phyloP scores from a whole-genome alignment of 2,329 filamentous ascomycete species.

The Penicillium sp. region DNA sequence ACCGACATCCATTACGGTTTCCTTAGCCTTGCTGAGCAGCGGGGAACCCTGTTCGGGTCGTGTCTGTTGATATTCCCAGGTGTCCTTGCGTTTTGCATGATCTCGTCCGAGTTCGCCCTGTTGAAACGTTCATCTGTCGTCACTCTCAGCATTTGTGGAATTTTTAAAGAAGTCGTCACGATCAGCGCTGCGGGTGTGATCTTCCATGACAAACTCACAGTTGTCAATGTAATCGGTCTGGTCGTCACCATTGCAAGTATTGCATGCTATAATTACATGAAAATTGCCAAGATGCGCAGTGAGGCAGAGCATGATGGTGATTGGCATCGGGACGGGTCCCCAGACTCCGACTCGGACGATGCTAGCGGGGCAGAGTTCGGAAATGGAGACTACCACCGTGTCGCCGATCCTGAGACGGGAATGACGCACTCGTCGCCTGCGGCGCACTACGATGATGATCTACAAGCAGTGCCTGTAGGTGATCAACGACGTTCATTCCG shows the following conservation, averaged over 20 bases:
- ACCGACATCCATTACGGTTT: slow-evolving; percentile 68
- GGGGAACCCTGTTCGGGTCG: slow-evolving; percentile 67
- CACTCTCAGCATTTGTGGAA: slow-evolving; percentile 92
- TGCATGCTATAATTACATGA: slow-evolving; percentile 88
- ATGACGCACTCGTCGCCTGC: slow-evolving; percentile 21
- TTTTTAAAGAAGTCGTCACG: slow-evolving; percentile 98
- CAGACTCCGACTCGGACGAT: slow-evolving; percentile 33
- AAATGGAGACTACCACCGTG: slow-evolving; percentile 31
- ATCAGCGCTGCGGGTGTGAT: slow-evolving; percentile 85
- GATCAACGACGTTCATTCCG: slow-evolving; percentile 36
- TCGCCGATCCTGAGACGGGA: slow-evolving; percentile 28
- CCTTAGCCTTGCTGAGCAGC: slow-evolving; percentile 62
- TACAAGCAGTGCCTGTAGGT: slow-evolving; percentile 29
- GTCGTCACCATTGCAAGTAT: slow-evolving; percentile 89
- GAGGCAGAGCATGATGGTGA: slow-evolving; percentile 61
- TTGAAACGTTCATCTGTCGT: slow-evolving; percentile 94
- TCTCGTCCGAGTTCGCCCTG: slow-evolving; percentile 90
- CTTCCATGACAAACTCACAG: slow-evolving; percentile 84
- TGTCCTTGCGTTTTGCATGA: slow-evolving; percentile 92
- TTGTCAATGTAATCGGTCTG: slow-evolving; percentile 83
- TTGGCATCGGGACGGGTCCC: slow-evolving; percentile 28
- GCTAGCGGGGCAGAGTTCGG: slow-evolving; percentile 26
- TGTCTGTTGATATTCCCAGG: slow-evolving; percentile 86
- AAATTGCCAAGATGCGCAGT: slow-evolving; percentile 82
- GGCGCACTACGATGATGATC: slow-evolving; percentile 25